Evolutionary conservation across 1,284 basidiomycete genomes (phyloP), one percentile per base, ranked within the genome.

Genomic region (Trichosporon inkin): DNA sequence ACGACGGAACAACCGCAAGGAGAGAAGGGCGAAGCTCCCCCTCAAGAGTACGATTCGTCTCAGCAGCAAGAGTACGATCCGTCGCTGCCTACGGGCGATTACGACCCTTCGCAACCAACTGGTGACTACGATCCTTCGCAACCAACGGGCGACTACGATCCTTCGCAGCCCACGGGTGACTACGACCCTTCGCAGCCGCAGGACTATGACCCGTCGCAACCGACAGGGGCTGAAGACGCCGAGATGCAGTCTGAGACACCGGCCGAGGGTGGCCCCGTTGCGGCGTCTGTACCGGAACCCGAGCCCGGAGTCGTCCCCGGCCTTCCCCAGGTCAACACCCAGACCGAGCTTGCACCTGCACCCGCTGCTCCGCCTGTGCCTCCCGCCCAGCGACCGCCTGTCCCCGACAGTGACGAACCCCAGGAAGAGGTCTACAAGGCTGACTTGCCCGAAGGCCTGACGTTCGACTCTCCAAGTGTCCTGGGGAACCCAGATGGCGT

Each of bases 211-310:
- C 52, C 52, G 0, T 54, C 52, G 17, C 63, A 61, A 60, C 64
- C 71, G 53, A 68, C 70, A 61, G 71, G 72, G 49, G 63, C 56
- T n/a, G 71, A 70, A 57, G 69, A 73, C 38, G 63, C 70, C 16
- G 70, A 44, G 40, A 35, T 58, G 28, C 54, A 58, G 22, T 40
- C 22, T 22, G 39, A 28, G 16, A 20, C 49, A 24, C 49, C 38
- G 17, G 59, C 6, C 11, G 55, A 38, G n/a, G 36, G 36, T 14
- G 51, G 22, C 44, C 44, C 44, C 5, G 44, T 32, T 8, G 44
- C 44, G 2, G 44, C 44, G 7, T 22, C 44, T 3, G 16, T 49
- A 10, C 44, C 44, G 7, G 44, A 49, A 22, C 37, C 49, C 13
- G 49, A 35, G 28, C 41, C 38, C 19, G 39, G 49, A 32, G 38